A percentile compares a stretch with the other conserved stretches of the same genome.
Evolutionary conservation across 768 basidiomycete species (phyloP).

Genomic region (Boletus subcaerulescens): DNA sequence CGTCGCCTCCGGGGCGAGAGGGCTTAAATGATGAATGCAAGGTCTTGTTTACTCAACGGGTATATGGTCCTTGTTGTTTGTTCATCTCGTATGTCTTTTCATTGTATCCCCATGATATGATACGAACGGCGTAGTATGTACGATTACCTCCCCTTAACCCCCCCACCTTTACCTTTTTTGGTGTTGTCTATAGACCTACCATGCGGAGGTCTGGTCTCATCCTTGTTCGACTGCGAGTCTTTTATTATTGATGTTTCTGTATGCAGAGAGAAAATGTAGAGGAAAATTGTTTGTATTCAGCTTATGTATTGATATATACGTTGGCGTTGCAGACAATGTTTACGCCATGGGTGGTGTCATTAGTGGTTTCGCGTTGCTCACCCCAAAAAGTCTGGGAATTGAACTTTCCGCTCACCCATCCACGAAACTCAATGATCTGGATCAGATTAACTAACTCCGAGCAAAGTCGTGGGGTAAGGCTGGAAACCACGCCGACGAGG

Average conservation of each 20-base stretch:
- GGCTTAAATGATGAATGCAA: slow-evolving; percentile 43
- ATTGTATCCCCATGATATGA: slow-evolving; percentile 19
- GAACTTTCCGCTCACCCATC: too few relatives aligned
- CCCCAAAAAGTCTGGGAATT: too few relatives aligned
- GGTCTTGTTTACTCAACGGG: neutral
- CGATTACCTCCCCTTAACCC: slow-evolving; percentile 12
- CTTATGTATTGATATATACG: slow-evolving; percentile 24
- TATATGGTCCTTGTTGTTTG: slow-evolving; percentile 5
- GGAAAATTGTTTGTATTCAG: slow-evolving; percentile 27
- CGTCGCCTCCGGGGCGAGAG: slow-evolving; percentile 85
- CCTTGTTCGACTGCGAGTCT: neutral
- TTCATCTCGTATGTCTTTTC: slow-evolving; percentile 15
- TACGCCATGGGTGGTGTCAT: neutral
- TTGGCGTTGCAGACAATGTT: slow-evolving; percentile 17
- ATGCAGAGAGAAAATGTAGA: slow-evolving; percentile 16
- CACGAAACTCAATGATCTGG: too few relatives aligned
- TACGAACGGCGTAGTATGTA: slow-evolving; percentile 33
- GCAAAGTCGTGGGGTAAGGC: neutral
- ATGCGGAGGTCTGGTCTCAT: neutral
- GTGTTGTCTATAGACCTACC: slow-evolving; percentile 7
- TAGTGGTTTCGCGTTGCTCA: neutral
- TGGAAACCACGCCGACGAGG: slow-evolving; percentile 37
- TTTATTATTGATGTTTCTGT: neutral
- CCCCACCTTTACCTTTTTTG: neutral
- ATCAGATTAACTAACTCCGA: too few relatives aligned